These are phyloP conservation scores for Eudorina sp. DNA, from an alignment of 139 green algal genomes.

Conservation along the genomic window DNA sequence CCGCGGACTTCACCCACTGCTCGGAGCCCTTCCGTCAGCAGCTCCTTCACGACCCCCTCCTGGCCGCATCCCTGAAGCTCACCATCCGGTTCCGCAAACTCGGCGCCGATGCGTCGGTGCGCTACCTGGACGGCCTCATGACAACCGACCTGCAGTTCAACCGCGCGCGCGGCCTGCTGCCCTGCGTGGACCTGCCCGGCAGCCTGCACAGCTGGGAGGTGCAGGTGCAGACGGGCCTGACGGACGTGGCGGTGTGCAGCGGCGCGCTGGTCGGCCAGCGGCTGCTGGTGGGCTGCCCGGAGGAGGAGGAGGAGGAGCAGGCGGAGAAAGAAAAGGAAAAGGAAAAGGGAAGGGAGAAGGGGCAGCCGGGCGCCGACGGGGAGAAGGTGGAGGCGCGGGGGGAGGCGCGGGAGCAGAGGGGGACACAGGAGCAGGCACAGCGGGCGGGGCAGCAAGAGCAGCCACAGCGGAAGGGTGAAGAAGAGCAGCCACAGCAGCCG, in stretches of 20 bases:
- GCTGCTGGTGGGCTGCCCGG: constrained; percentile 32
- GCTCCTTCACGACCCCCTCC: background rate
- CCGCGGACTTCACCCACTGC: constrained; percentile 32
- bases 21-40: constrained; percentile 22
- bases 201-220: constrained; percentile 30
- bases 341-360: background rate
- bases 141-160: constrained; percentile 1
- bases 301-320: background rate
- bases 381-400: background rate
- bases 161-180: constrained; percentile 19
- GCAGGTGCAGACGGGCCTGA: constrained; percentile 31
- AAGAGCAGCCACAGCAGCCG: background rate
- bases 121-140: constrained; percentile 25
- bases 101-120: background rate
- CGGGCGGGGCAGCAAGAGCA: background rate
- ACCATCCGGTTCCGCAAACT: constrained; percentile 19
- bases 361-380: background rate
- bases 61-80: background rate
- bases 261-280: constrained; percentile 47
- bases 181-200: constrained; percentile 29
- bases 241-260: constrained; percentile 49
- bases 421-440: no score
- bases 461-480: background rate
- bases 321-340: background rate
- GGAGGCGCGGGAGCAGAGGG: background rate